Evolutionary conservation across 805 yeast species (phyloP).

Genomic region (Spathaspora hagerdaliae): DNA sequence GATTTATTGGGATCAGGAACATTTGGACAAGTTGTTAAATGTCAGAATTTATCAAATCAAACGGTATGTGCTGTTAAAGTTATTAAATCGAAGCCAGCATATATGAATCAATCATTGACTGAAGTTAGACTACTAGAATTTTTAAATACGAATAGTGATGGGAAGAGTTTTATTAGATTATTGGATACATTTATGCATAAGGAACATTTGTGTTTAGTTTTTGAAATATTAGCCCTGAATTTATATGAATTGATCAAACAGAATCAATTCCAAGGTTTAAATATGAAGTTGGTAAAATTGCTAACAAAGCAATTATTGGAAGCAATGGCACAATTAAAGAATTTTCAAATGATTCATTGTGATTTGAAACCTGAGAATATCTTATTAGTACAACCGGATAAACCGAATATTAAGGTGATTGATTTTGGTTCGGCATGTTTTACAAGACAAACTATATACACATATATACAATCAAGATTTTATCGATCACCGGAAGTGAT

Average conservation of each 20-base stretch:
- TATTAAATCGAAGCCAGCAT: conserved; percentile 87
- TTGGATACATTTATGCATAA: conserved; percentile 89
- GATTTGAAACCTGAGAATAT: conserved; percentile 97
- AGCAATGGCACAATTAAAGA: conserved; percentile 75
- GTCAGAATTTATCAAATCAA: conserved; percentile 75
- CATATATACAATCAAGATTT: conserved; percentile 89
- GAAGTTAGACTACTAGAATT: conserved; percentile 86
- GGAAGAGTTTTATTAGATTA: conserved; percentile 71
- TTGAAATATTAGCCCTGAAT: conserved; percentile 84
- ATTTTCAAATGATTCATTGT: conserved; percentile 85
- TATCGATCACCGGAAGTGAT: conserved; percentile 95
- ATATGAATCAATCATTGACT: conserved; percentile 83
- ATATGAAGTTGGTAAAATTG: conserved; percentile 70
- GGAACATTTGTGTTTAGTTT: conserved; percentile 88
- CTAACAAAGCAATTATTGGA: conserved; percentile 80
- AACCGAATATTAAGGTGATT: conserved; percentile 84
- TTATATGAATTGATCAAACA: conserved; percentile 87
- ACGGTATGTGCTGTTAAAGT: conserved; percentile 93
- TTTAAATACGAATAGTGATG: conserved; percentile 60
- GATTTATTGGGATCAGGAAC: conserved; percentile 96
- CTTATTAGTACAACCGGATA: conserved; percentile 70
- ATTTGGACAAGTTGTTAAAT: conserved; percentile 96
- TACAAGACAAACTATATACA: conserved; percentile 81
- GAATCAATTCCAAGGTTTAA: conserved; percentile 88
- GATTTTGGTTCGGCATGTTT: conserved; percentile 97